A percentile compares a stretch with the other conserved stretches of the same genome.
phyloP scores from a whole-genome alignment of 164 flowering plant genomes.

The Stephania japonica region DNA sequence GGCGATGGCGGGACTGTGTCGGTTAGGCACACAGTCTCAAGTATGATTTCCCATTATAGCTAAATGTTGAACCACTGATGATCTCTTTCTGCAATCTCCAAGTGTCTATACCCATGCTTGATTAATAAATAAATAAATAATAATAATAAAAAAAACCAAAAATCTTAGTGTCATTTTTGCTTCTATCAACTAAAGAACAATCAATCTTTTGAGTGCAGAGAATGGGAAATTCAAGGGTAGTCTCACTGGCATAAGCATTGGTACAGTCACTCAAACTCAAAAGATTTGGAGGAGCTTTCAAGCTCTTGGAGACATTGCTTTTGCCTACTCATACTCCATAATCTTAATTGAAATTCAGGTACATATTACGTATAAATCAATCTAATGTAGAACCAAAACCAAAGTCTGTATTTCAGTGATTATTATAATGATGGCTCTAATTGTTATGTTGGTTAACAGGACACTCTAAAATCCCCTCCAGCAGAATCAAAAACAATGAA shows the following conservation, averaged over 20 bases:
- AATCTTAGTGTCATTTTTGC: too few species aligned
- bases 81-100: too few species aligned
- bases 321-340: conserved; percentile 58
- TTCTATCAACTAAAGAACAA: not conserved
- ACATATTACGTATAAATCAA: not conserved
- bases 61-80: too few species aligned
- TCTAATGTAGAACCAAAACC: not conserved
- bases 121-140: too few species aligned
- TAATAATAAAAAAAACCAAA: too few species aligned
- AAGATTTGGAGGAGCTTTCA: conserved; percentile 68
- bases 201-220: conserved; percentile 15
- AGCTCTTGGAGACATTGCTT: conserved; percentile 69
- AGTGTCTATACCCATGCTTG: too few species aligned
- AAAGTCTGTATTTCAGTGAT: too few species aligned
- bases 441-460: conserved; percentile 23
- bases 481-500: conserved; percentile 58
- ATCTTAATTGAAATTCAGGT: conserved; percentile 69
- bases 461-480: conserved; percentile 53
- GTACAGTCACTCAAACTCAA: conserved; percentile 37
- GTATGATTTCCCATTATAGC: too few species aligned
- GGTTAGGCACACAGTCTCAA: too few species aligned
- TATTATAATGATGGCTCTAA: not conserved
- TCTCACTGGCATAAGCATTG: conserved; percentile 55
- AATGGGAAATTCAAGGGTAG: conserved; percentile 40
- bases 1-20: not conserved